phyloP scores from a whole-genome alignment of 495 filamentous ascomycete genomes.

The Parmelia sp. region DNA sequence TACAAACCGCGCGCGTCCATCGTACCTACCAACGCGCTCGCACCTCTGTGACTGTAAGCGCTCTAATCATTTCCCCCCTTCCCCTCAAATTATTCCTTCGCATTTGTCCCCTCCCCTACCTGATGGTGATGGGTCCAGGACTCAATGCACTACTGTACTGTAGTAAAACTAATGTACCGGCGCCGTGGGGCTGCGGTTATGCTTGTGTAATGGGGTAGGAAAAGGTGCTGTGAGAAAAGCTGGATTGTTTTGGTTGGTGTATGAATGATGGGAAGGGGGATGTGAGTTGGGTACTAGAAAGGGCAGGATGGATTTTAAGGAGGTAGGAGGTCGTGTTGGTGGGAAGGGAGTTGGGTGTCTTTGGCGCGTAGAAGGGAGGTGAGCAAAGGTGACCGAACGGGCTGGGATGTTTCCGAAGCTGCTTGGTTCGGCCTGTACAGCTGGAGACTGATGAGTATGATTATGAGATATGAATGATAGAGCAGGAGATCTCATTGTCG shows the following conservation, averaged over 20 bases:
- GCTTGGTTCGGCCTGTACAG: background rate
- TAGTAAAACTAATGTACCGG: background rate
- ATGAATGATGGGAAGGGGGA: background rate
- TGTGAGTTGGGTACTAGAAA: background rate
- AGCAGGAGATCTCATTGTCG: no score
- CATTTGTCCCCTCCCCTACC: no score
- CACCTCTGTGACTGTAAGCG: no score
- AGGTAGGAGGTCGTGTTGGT: background rate
- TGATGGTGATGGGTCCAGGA: no score
- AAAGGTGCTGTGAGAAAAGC: background rate
- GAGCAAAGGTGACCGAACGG: background rate
- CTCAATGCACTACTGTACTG: background rate
- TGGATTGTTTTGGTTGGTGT: background rate
- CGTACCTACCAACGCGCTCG: no score
- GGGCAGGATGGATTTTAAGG: background rate
- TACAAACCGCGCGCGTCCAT: no score
- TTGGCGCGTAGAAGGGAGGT: background rate
- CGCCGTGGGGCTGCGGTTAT: background rate
- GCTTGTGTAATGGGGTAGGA: background rate
- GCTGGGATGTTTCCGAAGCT: background rate
- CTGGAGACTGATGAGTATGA: no score
- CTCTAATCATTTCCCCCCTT: background rate
- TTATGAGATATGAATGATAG: no score
- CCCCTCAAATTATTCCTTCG: no score
- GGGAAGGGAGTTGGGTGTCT: background rate